Evolutionary conservation across 2,329 filamentous ascomycete genomes (phyloP), one percentile per base, ranked within the genome.

Genomic region (Pseudocercospora eumusae): DNA sequence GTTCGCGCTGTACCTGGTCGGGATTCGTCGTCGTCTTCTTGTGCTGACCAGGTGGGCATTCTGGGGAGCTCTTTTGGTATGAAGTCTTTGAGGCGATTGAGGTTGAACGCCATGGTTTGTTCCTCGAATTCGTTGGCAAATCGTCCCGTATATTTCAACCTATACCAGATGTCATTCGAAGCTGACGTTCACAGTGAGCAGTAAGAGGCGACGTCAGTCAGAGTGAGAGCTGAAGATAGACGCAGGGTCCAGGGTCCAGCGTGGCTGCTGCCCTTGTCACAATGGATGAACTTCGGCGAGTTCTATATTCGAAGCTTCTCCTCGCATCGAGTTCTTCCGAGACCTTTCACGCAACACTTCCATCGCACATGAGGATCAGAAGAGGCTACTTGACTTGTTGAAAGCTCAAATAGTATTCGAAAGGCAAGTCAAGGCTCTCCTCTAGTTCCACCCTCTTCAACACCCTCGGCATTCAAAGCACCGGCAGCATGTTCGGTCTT

Each of bases 401-500:
- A 8, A 13, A 40, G 36, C 15, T 40, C 36, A 40, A 40, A 18
- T 40, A 25, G 44, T 9, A 9, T 23, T 47, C 20, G 3, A 11
- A 11, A 11, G 44, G 44, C 44, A 25, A 47, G 44, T 47, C 21
- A 18, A 47, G 44, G 2, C 44, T 47, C 4, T 13, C 3, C 4
- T 13, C 4, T 47, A n/a, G n/a, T n/a, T n/a, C n/a, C n/a, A 8
- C 36, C 18, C 27, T 25, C 20, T 49, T 25, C 20, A 23, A 18
- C 9, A 9, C 23, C 13, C 44, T 23, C 33, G 18, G 25, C 27
- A 18, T 42, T 25, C 23, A 28, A 15, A 31, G 15, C 18, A 31
- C 10, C 49, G 27, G n/a, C 56, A 71, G 23, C 31, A 87, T 87
- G 83, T 87, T 87, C 73, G 85, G 83, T 69, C 79, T 87, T 68